These are phyloP conservation scores for Pestalotiopsis sp. DNA, from an alignment of 2,329 filamentous ascomycete genomes.

Conservation along the genomic window DNA sequence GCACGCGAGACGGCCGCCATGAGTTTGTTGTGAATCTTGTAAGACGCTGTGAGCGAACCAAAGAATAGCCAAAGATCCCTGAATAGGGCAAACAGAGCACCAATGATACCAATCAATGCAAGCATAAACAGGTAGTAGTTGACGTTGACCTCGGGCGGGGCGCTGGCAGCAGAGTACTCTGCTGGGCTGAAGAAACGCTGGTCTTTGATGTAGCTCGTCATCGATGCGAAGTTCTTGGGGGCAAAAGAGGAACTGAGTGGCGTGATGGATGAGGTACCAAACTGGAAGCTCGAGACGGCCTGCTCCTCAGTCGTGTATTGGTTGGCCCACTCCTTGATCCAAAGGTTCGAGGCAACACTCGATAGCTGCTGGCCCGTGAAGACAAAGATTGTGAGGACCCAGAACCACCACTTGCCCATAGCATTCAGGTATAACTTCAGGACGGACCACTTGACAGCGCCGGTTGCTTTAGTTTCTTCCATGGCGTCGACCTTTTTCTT, in stretches of 20 bases:
- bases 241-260: constrained; percentile 37
- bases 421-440: constrained; percentile 82
- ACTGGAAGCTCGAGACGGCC: constrained; percentile 34
- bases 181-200: constrained; percentile 36
- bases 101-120: constrained; percentile 75
- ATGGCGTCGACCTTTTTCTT: constrained; percentile 55
- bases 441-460: constrained; percentile 85
- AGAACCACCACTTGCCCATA: constrained; percentile 99
- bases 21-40: constrained; percentile 77
- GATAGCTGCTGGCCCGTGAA: constrained; percentile 85
- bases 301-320: constrained; percentile 66
- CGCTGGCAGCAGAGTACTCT: constrained; percentile 36
- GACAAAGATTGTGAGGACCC: constrained; percentile 73
- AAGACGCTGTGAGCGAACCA: constrained; percentile 87
- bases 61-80: constrained; percentile 90
- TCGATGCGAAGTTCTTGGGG: constrained; percentile 41
- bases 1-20: constrained; percentile 82
- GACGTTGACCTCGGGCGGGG: constrained; percentile 67
- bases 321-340: constrained; percentile 95
- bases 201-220: constrained; percentile 38
- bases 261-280: constrained; percentile 38
- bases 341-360: constrained; percentile 86
- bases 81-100: constrained; percentile 79
- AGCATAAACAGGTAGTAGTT: constrained; percentile 85
- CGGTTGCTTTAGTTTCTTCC: constrained; percentile 79